Evolutionary conservation across 768 basidiomycete genomes (phyloP).

Genomic region (Suillus occidentalis): DNA sequence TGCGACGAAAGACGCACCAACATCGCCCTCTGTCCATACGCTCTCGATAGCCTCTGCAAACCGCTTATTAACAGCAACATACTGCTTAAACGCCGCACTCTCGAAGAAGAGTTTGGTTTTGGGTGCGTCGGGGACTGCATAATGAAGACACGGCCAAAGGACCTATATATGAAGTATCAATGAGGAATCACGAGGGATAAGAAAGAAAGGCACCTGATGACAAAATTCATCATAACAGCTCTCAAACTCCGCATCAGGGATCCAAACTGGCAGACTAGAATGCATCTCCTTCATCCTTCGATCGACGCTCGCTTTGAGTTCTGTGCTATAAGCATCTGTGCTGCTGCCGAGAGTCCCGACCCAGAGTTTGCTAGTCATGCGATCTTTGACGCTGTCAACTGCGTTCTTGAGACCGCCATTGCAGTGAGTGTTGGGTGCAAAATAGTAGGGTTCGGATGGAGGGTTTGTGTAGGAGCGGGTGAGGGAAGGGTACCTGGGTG

Average conservation of each 20-base stretch:
- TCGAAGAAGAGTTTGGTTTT: conserved; percentile 84
- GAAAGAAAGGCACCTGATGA: conserved; percentile 53
- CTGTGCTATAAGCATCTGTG: conserved; percentile 63
- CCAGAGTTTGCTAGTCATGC: conserved; percentile 53
- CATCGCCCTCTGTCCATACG: conserved; percentile 84
- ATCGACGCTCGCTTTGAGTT: conserved; percentile 57
- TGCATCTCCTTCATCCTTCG: conserved; percentile 41
- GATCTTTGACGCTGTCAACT: conserved; percentile 59
- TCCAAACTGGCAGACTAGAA: conserved; percentile 67
- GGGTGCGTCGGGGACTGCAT: conserved; percentile 83
- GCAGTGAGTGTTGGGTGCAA: conserved; percentile 66
- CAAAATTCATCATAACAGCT: conserved; percentile 86
- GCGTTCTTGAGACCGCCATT: conserved; percentile 88
- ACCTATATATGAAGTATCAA: conserved; percentile 38
- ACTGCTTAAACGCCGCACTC: conserved; percentile 78
- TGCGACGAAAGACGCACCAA: conserved; percentile 42
- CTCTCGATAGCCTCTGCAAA: conserved; percentile 85
- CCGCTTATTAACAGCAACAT: conserved; percentile 85
- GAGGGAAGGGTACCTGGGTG: not conserved
- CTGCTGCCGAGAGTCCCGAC: conserved; percentile 75
- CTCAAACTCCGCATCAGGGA: conserved; percentile 76
- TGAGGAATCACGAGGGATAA: conserved; percentile 18
- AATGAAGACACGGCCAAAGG: conserved; percentile 86
- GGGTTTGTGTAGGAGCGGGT: conserved; percentile 32
- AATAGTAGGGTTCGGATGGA: conserved; percentile 39